Percentiles rank a stretch among this genome's conserved stretches.
Conservation (phyloP, 2,329 filamentous ascomycete genomes). For the Iodosphaeria phyllophila region DNA sequence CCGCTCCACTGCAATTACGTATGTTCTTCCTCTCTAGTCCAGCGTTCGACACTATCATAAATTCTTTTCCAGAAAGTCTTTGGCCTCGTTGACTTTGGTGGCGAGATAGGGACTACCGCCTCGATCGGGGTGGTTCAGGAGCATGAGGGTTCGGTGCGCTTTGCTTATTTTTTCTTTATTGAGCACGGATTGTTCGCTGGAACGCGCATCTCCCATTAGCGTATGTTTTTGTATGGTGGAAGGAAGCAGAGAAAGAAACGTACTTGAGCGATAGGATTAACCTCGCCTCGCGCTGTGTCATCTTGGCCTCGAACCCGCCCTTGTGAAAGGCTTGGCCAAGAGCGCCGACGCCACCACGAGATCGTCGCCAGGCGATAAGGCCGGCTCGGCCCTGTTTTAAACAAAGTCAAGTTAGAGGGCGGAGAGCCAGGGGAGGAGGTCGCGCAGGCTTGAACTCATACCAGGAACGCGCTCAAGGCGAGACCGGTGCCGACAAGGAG, state of each 20-base stretch:
- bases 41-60: slow-evolving; percentile 7
- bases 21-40: not conserved
- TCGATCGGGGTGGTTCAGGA: slow-evolving; percentile 93
- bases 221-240: not conserved
- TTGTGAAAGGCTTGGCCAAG: slow-evolving; percentile 93
- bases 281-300: slow-evolving; percentile 81
- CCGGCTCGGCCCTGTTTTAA: slow-evolving; percentile 65
- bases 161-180: slow-evolving; percentile 92
- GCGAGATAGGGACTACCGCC: slow-evolving; percentile 92
- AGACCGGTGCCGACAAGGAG: slow-evolving; percentile 27
- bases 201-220: not conserved
- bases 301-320: slow-evolving; percentile 90
- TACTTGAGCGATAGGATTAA: slow-evolving; percentile 85
- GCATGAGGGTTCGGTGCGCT: slow-evolving; percentile 87
- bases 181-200: slow-evolving; percentile 66
- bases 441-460: slow-evolving; percentile 11
- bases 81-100: slow-evolving; percentile 96
- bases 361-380: slow-evolving; percentile 72
- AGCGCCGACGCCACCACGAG: slow-evolving; percentile 56
- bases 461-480: slow-evolving; percentile 32
- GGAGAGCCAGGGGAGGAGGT: not conserved
- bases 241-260: slow-evolving; percentile 5
- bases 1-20: not conserved
- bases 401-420: not conserved
- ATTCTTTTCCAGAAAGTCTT: slow-evolving; percentile 81